Base-by-base conservation (phyloP, 305 asterid genomes). In the Fraxinus sp. region DNA sequence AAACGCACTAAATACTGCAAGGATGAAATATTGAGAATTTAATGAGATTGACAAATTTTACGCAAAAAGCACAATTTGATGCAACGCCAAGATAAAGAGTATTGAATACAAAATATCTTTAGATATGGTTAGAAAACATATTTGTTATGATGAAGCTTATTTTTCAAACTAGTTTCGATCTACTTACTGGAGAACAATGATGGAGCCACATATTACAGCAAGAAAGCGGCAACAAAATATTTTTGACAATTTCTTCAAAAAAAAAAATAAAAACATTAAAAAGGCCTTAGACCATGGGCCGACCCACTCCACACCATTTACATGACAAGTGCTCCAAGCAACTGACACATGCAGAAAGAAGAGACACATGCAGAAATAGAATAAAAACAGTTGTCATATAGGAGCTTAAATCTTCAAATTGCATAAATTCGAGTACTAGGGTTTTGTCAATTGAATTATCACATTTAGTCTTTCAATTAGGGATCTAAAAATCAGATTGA, bases 371-470 rank as follows among this genome's bases (percentile, higher is more conserved):
- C 57, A 46, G 57, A 46, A 46, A 46, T 13, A 46, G 57, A 46
- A 46, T 11, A 11, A 46, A 46, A 39, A 39, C 18, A 46, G 18
- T 13, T 14, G 57, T 46, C 18, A 46, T 46, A 46, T 46, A 46
- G 18, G 18, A 10, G 55, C 55, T 44, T 44, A 44, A 44, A 10
- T 44, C 55, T 44, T 10, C 55, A 44, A 44, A 44, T 44, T 46
- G 57, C 57, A 46, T 46, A 46, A 46, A 46, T 46, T 46, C 57
- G 46, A 10, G 76, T 18, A 5, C 59, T 41, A 78, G 85, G 78
- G 77, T 78, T 85, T 62, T 62, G 44, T 55, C 70, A 39, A 14
- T 73, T 36, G 44, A 59, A 70, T 76, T 20, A 78, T 55, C 24
- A 55, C 52, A 18, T 49, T 62, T 9, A 49, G 20, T 24, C 39